A percentile compares a stretch with the other conserved stretches of the same genome.
Evolutionary conservation across 768 basidiomycete genomes (phyloP).

Genomic region (Naganishia vishniacii): DNA sequence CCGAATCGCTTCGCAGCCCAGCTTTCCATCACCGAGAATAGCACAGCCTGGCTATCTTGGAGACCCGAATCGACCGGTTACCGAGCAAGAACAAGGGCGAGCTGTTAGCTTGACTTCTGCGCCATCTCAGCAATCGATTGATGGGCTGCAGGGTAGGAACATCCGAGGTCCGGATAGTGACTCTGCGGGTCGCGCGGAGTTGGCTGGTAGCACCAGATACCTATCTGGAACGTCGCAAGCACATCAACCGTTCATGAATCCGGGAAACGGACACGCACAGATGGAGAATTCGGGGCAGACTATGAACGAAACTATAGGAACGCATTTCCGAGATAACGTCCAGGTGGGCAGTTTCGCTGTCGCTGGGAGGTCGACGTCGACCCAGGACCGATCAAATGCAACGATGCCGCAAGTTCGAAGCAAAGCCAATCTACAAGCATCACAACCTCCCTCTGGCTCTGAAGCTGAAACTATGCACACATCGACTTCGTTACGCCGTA

Average conservation of each 20-base stretch:
- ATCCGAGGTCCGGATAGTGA: background rate
- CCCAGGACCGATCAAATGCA: background rate
- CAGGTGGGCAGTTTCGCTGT: slow-evolving; percentile 4
- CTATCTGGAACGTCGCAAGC: background rate
- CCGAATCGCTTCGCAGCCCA: slow-evolving; percentile 1
- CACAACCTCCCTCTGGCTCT: background rate
- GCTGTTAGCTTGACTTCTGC: background rate
- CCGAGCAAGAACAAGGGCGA: background rate
- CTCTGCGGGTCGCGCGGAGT: background rate
- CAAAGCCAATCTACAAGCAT: background rate
- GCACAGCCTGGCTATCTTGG: background rate
- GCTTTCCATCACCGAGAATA: background rate
- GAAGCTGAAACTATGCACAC: background rate
- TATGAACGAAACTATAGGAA: background rate
- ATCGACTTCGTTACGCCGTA: background rate
- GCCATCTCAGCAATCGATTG: background rate
- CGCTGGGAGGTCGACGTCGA: background rate
- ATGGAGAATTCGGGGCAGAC: background rate
- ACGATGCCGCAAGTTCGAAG: background rate
- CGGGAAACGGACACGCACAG: background rate
- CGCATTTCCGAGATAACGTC: background rate
- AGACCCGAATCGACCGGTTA: background rate
- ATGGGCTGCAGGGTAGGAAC: too few relatives aligned
- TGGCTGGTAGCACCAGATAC: background rate
- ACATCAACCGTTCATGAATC: background rate